Percentiles rank a stretch among this genome's conserved stretches.
Conservation (phyloP, 2,329 filamentous ascomycete species). For the Cadophora gregata region DNA sequence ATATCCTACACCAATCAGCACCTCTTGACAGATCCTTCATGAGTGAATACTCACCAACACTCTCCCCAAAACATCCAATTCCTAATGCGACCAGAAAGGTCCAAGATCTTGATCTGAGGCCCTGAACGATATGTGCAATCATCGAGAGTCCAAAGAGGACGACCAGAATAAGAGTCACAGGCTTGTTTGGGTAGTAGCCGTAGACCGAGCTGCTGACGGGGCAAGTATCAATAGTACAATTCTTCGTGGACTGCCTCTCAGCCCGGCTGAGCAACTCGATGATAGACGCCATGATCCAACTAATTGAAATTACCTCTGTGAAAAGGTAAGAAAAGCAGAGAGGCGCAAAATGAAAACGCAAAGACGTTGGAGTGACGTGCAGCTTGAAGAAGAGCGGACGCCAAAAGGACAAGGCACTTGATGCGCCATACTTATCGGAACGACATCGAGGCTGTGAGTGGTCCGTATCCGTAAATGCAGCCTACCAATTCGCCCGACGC, state of each 20-base stretch:
- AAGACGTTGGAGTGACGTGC: not conserved
- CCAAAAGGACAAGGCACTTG: not conserved
- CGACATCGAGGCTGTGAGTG: conserved; percentile 11
- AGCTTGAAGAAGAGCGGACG: not conserved
- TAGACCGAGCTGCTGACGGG: conserved; percentile 37
- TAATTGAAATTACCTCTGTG: not conserved
- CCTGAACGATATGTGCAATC: conserved; percentile 49
- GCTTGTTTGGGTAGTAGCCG: conserved; percentile 61
- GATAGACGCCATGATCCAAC: not conserved
- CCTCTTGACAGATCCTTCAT: not conserved
- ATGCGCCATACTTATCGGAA: conserved; percentile 12
- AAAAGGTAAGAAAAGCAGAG: not conserved
- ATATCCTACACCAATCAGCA: conserved; percentile 45
- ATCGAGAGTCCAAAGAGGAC: conserved; percentile 53
- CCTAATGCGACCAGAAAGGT: conserved; percentile 51
- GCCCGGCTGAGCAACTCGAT: not conserved
- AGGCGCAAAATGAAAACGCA: not conserved
- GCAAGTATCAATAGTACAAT: conserved; percentile 39
- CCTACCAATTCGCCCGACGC: conserved; percentile 3
- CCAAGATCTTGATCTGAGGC: conserved; percentile 58
- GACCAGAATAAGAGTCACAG: conserved; percentile 60
- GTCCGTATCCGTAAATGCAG: conserved; percentile 8
- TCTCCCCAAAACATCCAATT: conserved; percentile 57
- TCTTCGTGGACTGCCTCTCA: conserved; percentile 41
- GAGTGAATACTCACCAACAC: conserved; percentile 47